Evolutionary conservation across 352 stramenopile species (phyloP).

Genomic region (Thalassiosira exigua): DNA sequence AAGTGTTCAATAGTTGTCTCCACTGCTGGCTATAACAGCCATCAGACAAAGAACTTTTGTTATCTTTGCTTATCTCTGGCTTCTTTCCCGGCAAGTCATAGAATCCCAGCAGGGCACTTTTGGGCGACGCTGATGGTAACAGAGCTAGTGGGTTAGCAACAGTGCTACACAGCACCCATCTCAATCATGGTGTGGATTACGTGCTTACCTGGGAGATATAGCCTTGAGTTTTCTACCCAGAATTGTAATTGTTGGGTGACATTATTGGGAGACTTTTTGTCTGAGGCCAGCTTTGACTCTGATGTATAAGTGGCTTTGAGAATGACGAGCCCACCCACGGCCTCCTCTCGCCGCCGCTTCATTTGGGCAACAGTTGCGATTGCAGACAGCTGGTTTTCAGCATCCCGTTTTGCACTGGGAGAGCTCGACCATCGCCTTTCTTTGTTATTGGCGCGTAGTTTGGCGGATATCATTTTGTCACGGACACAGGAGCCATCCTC

Average conservation of each 20-base stretch:
- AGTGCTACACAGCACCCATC: too few relatives aligned
- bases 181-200: too few relatives aligned
- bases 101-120: conserved; percentile 51
- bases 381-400: conserved; percentile 16
- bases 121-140: conserved; percentile 35
- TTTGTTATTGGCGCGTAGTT: conserved; percentile 17
- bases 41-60: too few relatives aligned
- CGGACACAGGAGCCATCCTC: too few relatives aligned
- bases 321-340: conserved; percentile 51
- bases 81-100: conserved; percentile 54
- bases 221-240: conserved; percentile 40
- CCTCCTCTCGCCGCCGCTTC: conserved; percentile 42
- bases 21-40: too few relatives aligned
- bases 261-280: not conserved
- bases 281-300: not conserved
- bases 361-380: conserved; percentile 32
- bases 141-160: too few relatives aligned
- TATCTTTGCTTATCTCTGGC: too few relatives aligned
- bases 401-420: conserved; percentile 28
- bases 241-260: conserved; percentile 48
- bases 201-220: too few relatives aligned
- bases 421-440: conserved; percentile 38
- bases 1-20: too few relatives aligned
- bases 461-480: conserved; percentile 25
- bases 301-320: conserved; percentile 54